Base-by-base conservation (phyloP, 2,329 filamentous ascomycete species). In the Paecilomyces sp. region DNA sequence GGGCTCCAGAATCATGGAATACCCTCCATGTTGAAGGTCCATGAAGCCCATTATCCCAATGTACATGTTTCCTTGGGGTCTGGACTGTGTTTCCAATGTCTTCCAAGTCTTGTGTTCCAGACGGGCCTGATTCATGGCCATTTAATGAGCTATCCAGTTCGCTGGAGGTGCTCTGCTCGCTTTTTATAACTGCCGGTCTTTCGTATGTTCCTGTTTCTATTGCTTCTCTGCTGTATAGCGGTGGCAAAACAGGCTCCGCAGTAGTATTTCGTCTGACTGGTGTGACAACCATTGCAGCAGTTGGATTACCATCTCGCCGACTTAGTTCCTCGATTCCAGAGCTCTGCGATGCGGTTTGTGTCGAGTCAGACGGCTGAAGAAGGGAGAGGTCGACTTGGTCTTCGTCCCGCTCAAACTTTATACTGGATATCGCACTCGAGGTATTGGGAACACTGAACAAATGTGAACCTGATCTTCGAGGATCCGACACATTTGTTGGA, bases 31-130 rank as follows among this genome's bases (percentile, higher is more conserved):
- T 18, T 8, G 41, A 18, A 47, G 41, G 5, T 18, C 36, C n/a
- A 22, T 11, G 24, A 4, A n/a, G 6, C 6, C 30, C 12, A 47
- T 22, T 24, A 56, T 24, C 31, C 51, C 22, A 28, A 31, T 58
- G 54, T n/a, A 55, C 18, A 15, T 62, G 64, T 60, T 74, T 76
- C 12, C 78, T 84, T 57, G 76, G 69, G 65, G 80, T 74, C 54
- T 72, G 64, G 18, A 76, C 69, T 51, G 58, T 62, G 33, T 70
- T 71, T 7, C 78, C 80, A 57, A 79, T 72, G 51, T 80, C 77
- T 66, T 85, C 82, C 11, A 88, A 76, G 66, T 89, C 86, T 56
- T 88, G 77, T 58, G 84, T 88, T 57, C 86, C 85, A 50, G 82
- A 76, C 0, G 79, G 75, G 54, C 61, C 64, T 54, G 59, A 54